Evolutionary conservation across 345 rosid species (phyloP), one percentile per base, ranked within the genome.

Genomic region (Streptanthus diversifolius): DNA sequence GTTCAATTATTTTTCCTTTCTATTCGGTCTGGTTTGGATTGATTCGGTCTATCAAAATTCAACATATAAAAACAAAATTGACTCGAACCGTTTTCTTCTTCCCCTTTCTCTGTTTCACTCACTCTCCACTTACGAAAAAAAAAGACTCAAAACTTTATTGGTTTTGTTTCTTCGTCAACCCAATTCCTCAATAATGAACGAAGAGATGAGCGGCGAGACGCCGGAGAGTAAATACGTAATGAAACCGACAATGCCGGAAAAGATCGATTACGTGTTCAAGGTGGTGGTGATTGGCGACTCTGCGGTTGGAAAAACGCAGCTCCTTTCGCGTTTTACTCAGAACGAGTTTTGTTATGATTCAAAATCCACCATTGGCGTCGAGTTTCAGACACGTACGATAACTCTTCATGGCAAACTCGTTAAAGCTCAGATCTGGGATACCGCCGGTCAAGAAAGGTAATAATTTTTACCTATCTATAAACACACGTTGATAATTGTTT

Each of bases 351-450:
- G 80, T 58, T 84, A 83, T 3, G 93, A 87, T 57, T 90, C 96
- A 0, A 90, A 90, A 79, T 86, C 96, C 19, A 90, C 96, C 67
- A 90, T 90, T 63, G 96, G 96, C 0, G 96, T 90, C 7, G 96
- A 90, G 88, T 90, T 90, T 75, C 91, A 88, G 77, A 87, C 91
- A 15, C 78, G 95, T 14, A 89, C 90, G 7, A 74, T 89, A 82
- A 83, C 81, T 67, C 81, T 85, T 25, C 83, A 84, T 0, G 76
- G 79, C 35, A 89, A 87, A 67, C 79, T 87, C 80, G 77, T 91
- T 68, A 91, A 89, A 80, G 93, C 95, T 71, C 97, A 91, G 91
- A 91, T 91, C 90, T 91, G 97, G 97, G 95, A 91, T 70, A 88
- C 97, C 29, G 97, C 97, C 61, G 97, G 97, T 71, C 97, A 91